Evolutionary conservation across 441 rosid species (phyloP).

Genomic region (Sinapis alba): DNA sequence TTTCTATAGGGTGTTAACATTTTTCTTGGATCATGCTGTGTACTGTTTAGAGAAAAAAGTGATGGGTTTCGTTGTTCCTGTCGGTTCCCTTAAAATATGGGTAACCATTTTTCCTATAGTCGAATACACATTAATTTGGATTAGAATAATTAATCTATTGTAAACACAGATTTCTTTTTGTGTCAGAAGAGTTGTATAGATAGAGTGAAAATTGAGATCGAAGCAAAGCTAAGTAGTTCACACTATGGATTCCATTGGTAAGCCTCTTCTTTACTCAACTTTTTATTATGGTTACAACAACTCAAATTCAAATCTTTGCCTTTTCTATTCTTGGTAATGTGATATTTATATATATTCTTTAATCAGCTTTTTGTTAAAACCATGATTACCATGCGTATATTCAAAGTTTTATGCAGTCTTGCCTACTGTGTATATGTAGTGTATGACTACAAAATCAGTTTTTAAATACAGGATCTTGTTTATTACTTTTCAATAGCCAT

Average conservation of each 20-base stretch:
- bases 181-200: neutral
- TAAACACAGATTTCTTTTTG: neutral
- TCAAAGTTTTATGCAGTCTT: neutral
- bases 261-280: slow-evolving; percentile 39
- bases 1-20: neutral
- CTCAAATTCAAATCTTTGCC: slow-evolving; percentile 23
- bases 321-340: slow-evolving; percentile 21
- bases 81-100: neutral
- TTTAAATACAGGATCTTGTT: neutral
- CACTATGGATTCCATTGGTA: slow-evolving; percentile 15
- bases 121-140: neutral
- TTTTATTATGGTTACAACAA: slow-evolving; percentile 24
- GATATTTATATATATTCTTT: slow-evolving; percentile 10
- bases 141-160: neutral
- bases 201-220: slow-evolving; percentile 20
- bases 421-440: neutral
- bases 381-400: slow-evolving; percentile 14
- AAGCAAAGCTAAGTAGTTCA: slow-evolving; percentile 31
- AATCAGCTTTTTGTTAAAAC: neutral
- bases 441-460: neutral
- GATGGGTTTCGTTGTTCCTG: neutral
- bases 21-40: slow-evolving; percentile 6
- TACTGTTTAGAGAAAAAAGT: slow-evolving; percentile 1
- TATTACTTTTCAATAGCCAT: neutral
- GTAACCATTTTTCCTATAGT: neutral